These are phyloP conservation scores for Aegilops bicornis DNA, from an alignment of 176 grass and related monocot species.

Conservation along the genomic window DNA sequence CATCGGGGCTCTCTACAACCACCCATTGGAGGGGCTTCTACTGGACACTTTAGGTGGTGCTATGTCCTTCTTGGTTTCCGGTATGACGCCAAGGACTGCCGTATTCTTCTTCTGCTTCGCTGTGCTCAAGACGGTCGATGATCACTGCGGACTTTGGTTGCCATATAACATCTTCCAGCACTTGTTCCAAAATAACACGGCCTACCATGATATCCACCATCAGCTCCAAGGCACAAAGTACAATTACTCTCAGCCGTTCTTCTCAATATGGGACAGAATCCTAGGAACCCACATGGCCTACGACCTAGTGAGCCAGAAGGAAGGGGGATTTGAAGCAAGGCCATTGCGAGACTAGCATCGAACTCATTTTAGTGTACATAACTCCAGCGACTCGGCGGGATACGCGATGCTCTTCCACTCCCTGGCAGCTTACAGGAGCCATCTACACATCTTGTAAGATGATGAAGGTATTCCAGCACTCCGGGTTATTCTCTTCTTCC, in stretches of 20 bases:
- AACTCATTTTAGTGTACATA: constrained; percentile 31
- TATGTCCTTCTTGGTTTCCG: constrained; percentile 75
- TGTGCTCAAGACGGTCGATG: constrained; percentile 63
- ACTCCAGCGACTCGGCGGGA: background rate
- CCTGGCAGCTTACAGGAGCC: background rate
- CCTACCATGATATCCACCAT: constrained; percentile 89
- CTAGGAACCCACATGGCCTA: constrained; percentile 79
- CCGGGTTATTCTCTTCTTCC: background rate
- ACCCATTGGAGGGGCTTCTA: constrained; percentile 88
- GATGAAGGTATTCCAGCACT: constrained; percentile 1
- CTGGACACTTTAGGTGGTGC: constrained; percentile 84
- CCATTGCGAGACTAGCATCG: constrained; percentile 46
- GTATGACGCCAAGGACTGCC: constrained; percentile 73
- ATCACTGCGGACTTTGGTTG: constrained; percentile 87
- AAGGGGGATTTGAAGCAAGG: constrained; percentile 80
- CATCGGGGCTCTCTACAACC: constrained; percentile 89
- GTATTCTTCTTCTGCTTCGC: constrained; percentile 90
- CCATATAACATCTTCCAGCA: constrained; percentile 74
- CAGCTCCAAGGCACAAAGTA: constrained; percentile 84
- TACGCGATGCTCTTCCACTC: constrained; percentile 8
- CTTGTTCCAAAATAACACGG: constrained; percentile 82
- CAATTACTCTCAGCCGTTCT: constrained; percentile 92
- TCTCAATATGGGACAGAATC: constrained; percentile 76
- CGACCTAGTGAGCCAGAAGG: constrained; percentile 46
- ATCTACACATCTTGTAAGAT: constrained; percentile 26